phyloP scores from a whole-genome alignment of 2,329 filamentous ascomycete genomes.

The Chalara sp. region DNA sequence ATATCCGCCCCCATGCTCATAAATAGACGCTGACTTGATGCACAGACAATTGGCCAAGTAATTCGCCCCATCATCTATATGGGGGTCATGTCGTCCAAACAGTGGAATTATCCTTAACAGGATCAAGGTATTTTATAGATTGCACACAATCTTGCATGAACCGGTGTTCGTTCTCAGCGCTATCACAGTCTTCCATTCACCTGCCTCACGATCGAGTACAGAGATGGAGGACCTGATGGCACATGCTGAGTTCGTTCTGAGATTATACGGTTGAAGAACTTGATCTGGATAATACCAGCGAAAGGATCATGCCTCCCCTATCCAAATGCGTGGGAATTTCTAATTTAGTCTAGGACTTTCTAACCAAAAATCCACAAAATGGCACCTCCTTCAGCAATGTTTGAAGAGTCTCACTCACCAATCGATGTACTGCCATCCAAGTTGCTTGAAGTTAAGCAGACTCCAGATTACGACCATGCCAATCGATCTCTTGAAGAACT shows the following conservation, averaged over 20 bases:
- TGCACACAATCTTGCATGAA: constrained; percentile 49
- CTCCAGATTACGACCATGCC: constrained; percentile 36
- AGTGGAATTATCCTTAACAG: constrained; percentile 25
- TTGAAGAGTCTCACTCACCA: constrained; percentile 33
- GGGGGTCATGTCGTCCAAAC: constrained; percentile 25
- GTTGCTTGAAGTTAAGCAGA: constrained; percentile 43
- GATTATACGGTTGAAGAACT: constrained; percentile 87
- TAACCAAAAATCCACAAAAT: constrained; percentile 44
- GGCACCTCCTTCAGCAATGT: constrained; percentile 71
- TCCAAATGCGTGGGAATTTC: constrained; percentile 29
- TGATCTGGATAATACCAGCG: constrained; percentile 99
- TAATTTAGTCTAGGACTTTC: constrained; percentile 35
- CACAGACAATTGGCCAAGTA: too few species aligned
- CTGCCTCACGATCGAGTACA: constrained; percentile 14
- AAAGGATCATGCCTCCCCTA: constrained; percentile 89
- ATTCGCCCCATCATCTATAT: too few species aligned
- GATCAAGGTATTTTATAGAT: constrained; percentile 29
- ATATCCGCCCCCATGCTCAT: too few species aligned
- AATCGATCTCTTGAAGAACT: constrained; percentile 49
- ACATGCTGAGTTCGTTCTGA: constrained; percentile 49
- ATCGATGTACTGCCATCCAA: constrained; percentile 28
- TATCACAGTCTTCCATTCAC: constrained; percentile 24
- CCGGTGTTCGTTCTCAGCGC: constrained; percentile 50
- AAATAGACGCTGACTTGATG: too few species aligned
- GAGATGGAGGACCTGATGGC: constrained; percentile 21